Evolutionary conservation across 192 early-diverging fungal genomes (phyloP), one percentile per base, ranked within the genome.

Genomic region (Kickxella alabastrina): DNA sequence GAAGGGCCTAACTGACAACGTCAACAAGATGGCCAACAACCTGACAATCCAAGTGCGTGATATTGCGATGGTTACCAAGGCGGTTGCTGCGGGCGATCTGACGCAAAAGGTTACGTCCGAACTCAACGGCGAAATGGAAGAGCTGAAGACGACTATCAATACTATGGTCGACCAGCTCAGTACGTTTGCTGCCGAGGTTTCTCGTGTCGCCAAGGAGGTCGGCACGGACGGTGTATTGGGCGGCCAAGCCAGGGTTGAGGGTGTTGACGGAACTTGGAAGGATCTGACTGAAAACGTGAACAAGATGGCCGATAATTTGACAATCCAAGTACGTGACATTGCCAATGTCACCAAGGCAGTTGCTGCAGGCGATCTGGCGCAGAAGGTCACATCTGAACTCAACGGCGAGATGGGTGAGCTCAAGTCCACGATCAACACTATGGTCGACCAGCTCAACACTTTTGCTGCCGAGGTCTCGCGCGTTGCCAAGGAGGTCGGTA

Each of bases 211-310:
- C 29, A 79, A 80, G 5, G 80, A 84, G 48, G 79, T 79, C 10
- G 83, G 79, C 23, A 79, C 82, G 22, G 81, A 86, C 57, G 84
- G 86, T 10, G 82, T 82, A 38, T 63, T 88, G 1, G 86, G 86
- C 39, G 81, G 83, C 3, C 84, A 86, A 54, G 75, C 68, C 10
- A n/a, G 17, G 29, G 44, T 55, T 4, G 23, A 21, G 9, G 47
- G 57, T 58, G 57, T 76, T 39, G 43, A 62, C 4, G 80, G 80
- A 14, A 79, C 78, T 1, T 82, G 80, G 80, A 75, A 65, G 43
- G 71, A 75, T 55, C 51, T 82, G 28, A 79, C 78, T 0, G 80
- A 79, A 17, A 78, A 73, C 44, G 80, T 77, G 17, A 77, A 77
- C 49, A 59, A 47, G 15, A 77, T 77, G 74, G 65, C 74, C n/a